A percentile compares a stretch with the other conserved stretches of the same genome.
Conservation (phyloP, 2,329 filamentous ascomycete genomes). For the Ceratocystis huliohia region DNA sequence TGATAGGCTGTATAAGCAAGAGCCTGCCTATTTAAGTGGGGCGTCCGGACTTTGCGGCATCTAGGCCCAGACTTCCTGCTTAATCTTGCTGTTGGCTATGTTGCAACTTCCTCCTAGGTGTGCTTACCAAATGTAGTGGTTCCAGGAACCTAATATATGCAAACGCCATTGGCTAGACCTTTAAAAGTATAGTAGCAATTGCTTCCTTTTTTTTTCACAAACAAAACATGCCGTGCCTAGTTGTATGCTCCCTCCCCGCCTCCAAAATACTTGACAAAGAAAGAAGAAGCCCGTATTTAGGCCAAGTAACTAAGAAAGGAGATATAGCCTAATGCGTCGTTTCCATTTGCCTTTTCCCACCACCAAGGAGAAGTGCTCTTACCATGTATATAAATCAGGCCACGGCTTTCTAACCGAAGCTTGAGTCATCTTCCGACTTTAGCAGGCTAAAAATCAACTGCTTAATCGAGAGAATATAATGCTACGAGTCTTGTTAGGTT, state of each 20-base stretch:
- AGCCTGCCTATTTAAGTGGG: constrained; percentile 4
- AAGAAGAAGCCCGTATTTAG: neutral
- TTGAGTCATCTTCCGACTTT: neutral
- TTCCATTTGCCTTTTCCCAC: neutral
- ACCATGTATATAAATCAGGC: neutral
- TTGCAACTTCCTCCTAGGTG: neutral
- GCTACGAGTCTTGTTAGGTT: neutral
- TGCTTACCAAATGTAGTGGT: neutral
- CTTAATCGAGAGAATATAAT: neutral
- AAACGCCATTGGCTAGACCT: neutral
- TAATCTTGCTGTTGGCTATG: neutral
- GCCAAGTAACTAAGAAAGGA: neutral
- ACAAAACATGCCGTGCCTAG: neutral
- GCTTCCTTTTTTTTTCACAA: neutral
- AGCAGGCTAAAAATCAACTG: neutral
- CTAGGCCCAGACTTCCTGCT: neutral
- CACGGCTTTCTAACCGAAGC: neutral
- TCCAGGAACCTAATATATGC: neutral
- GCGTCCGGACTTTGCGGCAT: neutral
- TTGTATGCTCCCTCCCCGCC: neutral
- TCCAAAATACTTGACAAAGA: neutral
- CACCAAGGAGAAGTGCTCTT: neutral
- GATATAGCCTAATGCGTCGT: neutral
- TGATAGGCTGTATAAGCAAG: neutral
- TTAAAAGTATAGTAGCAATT: neutral